Conservation (phyloP, 768 basidiomycete species). For the Russula olivacea region DNA sequence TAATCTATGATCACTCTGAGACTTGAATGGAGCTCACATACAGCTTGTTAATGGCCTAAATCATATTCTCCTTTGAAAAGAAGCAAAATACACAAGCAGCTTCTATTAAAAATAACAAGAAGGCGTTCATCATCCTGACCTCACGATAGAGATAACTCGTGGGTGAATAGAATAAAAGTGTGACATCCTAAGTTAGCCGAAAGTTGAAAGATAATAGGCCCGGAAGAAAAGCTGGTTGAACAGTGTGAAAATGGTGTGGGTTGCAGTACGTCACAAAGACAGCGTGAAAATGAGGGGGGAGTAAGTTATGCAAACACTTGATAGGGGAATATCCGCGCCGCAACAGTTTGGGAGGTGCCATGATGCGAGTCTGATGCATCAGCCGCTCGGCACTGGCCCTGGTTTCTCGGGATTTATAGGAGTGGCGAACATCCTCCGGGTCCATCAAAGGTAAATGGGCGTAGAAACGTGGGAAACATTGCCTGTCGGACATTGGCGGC, state of each 20-base stretch:
- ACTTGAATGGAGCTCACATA: slow-evolving; percentile 1
- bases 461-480: slow-evolving; percentile 6
- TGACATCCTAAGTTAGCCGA: background rate
- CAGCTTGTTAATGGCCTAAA: background rate
- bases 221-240: slow-evolving; percentile 6
- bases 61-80: slow-evolving; percentile 7
- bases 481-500: slow-evolving; percentile 3
- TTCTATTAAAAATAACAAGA: slow-evolving; percentile 16
- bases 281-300: slow-evolving; percentile 7
- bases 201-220: background rate
- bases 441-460: background rate
- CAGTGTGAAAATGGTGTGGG: background rate
- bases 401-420: background rate
- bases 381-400: background rate
- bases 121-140: background rate
- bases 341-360: background rate
- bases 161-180: background rate
- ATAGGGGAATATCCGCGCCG: slow-evolving; percentile 9
- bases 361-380: slow-evolving; percentile 1
- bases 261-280: slow-evolving; percentile 2
- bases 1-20: background rate
- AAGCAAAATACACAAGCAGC: slow-evolving; percentile 9
- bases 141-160: background rate
- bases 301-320: slow-evolving; percentile 1
- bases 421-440: background rate